Conservation (phyloP, 176 grass and related monocot genomes). For the Avena insularis region DNA sequence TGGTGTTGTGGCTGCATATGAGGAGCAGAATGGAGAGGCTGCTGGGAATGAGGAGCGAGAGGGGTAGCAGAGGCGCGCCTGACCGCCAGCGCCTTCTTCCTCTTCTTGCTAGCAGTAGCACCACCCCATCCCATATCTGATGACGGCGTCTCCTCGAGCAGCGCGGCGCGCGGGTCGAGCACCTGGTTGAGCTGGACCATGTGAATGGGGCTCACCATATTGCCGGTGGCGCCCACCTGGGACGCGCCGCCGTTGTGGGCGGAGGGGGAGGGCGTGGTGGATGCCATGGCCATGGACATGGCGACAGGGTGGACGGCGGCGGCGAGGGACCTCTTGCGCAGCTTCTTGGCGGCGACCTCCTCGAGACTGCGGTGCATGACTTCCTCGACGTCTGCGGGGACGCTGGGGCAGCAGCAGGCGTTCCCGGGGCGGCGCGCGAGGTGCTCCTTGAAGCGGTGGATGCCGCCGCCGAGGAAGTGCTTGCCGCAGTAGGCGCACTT, state of each 20-base stretch:
- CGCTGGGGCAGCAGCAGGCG: constrained; percentile 84
- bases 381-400: constrained; percentile 71
- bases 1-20: constrained; percentile 40
- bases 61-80: constrained; percentile 29
- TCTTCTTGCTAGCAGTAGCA: constrained; percentile 32
- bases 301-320: constrained; percentile 1
- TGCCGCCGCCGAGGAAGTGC: constrained; percentile 86
- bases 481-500: constrained; percentile 91
- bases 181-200: constrained; percentile 60
- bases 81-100: constrained; percentile 47
- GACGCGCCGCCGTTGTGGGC: not conserved
- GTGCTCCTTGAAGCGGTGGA: constrained; percentile 99
- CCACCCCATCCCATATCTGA: constrained; percentile 39
- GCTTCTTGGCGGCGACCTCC: constrained; percentile 69
- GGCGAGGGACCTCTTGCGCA: constrained; percentile 55
- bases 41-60: not conserved
- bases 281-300: not conserved
- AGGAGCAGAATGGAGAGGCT: not conserved
- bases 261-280: constrained; percentile 6
- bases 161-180: constrained; percentile 45
- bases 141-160: constrained; percentile 40
- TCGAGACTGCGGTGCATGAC: constrained; percentile 80
- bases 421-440: constrained; percentile 88
- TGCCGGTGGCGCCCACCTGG: not conserved
- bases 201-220: constrained; percentile 43